Evolutionary conservation across 257 asterid species (phyloP), one percentile per base, ranked within the genome.

Genomic region (Ophiorrhiza pumila): DNA sequence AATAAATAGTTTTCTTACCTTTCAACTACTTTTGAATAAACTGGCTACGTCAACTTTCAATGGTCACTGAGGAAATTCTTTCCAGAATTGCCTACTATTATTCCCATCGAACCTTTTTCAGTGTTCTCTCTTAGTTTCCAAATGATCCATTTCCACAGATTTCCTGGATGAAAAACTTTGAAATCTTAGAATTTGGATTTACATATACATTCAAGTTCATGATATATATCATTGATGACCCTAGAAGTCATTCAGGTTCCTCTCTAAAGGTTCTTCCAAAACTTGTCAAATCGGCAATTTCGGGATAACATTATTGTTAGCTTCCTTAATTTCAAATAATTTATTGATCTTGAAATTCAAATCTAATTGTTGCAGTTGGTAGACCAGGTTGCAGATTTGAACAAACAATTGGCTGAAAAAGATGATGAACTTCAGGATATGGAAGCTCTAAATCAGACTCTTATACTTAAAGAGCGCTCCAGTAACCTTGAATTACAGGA

Each of bases 401-500:
- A 73, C 13, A 85, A 85, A 82, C 73, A 77, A 64, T 68, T 93
- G 79, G 85, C 81, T 63, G 98, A 93, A 74, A 93, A 88, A 84
- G 94, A 93, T 81, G 88, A 78, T 77, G 93, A 91, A 46, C 91
- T 83, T 69, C 88, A 80, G n/a, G 88, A 84, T 57, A 53, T 86
- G 72, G 85, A 82, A 68, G 65, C 85, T 46, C 71, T 88, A 65
- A 87, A 88, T 84, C 96, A 87, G 74, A 81, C 87, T 55, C 79
- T 89, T 63, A 75, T 91, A n/a, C 82, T 86, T 64, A 83, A 84
- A 82, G 98, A 93, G 80, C 92, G 87, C 72, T 87, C 77, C 76
- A 82, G 86, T 77, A 93, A 91, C 68, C 91, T 86, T 41, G 96
- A 89, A 80, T 83, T 93, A 71, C 98, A 91, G 80, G 98, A 91